Percentiles rank a stretch among this genome's conserved stretches.
Evolutionary conservation across 495 filamentous ascomycete genomes (phyloP).

Genomic region (Aspergillus leporis): DNA sequence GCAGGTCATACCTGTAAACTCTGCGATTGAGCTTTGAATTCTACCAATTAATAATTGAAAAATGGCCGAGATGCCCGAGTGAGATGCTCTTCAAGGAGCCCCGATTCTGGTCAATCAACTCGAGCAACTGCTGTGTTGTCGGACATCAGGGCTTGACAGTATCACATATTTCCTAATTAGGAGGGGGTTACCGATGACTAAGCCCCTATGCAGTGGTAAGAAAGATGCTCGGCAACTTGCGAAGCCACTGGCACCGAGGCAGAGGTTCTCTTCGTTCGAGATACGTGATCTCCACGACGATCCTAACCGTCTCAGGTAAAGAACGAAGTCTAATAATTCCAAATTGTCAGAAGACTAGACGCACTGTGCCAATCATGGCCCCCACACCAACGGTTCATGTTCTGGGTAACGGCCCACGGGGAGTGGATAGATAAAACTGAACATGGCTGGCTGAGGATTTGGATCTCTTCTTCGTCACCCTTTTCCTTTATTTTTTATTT

Average conservation of each 20-base stretch:
- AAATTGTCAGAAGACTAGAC: slow-evolving; percentile 22
- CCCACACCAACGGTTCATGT: slow-evolving; percentile 25
- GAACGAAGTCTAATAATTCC: slow-evolving; percentile 25
- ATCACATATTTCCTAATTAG: not conserved
- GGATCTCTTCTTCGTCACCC: not conserved
- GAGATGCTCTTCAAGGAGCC: not conserved
- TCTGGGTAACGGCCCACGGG: slow-evolving; percentile 24
- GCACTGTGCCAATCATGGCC: slow-evolving; percentile 26
- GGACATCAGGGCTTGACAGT: not conserved
- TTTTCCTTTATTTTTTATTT: slow-evolving; percentile 16
- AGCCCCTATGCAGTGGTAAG: not conserved
- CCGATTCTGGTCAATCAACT: not conserved
- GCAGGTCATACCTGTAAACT: not conserved
- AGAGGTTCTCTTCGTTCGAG: slow-evolving; percentile 7
- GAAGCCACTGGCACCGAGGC: slow-evolving; percentile 10
- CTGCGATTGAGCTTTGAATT: not conserved
- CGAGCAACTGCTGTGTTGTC: not conserved
- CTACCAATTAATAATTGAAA: not conserved
- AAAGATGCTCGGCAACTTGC: not conserved
- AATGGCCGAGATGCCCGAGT: not conserved
- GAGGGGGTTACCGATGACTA: not conserved
- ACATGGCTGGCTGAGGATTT: slow-evolving; percentile 19
- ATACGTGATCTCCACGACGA: slow-evolving; percentile 18
- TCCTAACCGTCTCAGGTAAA: slow-evolving; percentile 19
- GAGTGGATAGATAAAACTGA: slow-evolving; percentile 18